Evolutionary conservation across 352 stramenopile genomes (phyloP).

Genomic region (Globisporangium perplexum): DNA sequence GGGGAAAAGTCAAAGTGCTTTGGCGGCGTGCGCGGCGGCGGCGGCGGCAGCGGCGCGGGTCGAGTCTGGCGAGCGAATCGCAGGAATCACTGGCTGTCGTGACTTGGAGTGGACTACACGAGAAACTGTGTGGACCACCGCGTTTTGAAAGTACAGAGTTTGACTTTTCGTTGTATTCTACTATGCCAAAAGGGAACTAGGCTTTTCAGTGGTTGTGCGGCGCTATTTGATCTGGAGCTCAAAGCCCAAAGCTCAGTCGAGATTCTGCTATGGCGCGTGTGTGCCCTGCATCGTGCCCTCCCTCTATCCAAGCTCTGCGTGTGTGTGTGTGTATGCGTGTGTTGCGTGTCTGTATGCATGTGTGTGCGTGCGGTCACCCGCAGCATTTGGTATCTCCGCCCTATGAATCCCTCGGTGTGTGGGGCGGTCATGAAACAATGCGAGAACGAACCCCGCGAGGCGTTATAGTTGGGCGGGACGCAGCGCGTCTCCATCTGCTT

Average conservation of each 20-base stretch:
- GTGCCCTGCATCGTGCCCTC: no score
- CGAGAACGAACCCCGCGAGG: constrained; percentile 49
- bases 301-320: neutral
- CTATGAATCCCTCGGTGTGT: constrained; percentile 63
- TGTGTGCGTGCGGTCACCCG: constrained; percentile 7
- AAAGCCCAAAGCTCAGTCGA: no score
- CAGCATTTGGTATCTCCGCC: constrained; percentile 88
- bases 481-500: constrained; percentile 62
- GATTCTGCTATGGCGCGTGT: no score
- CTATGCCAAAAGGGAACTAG: no score
- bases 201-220: no score
- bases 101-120: no score
- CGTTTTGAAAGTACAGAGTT: no score
- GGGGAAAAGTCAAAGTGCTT: constrained; percentile 81
- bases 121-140: no score
- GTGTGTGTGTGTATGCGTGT: neutral
- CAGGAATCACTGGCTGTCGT: no score
- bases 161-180: no score
- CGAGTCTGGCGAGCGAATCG: no score
- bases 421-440: constrained; percentile 84
- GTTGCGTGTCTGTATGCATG: neutral
- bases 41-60: neutral
- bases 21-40: neutral
- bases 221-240: no score
- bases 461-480: constrained; percentile 77